Evolutionary conservation across 306 rosid species (phyloP).

Genomic region (Cicer cuneatum): DNA sequence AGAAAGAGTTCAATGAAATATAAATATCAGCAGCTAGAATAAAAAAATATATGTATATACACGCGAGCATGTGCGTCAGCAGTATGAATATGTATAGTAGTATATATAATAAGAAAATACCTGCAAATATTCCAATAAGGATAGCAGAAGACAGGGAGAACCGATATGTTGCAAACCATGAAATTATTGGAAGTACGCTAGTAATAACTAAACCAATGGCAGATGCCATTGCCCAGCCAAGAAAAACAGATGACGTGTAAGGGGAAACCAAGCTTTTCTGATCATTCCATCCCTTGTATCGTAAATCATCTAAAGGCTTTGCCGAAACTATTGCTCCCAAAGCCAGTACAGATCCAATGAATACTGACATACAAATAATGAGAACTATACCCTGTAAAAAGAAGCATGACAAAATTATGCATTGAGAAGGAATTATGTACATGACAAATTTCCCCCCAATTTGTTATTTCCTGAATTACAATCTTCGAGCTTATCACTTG

Average conservation of each 20-base stretch:
- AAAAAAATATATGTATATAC: neutral
- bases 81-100: neutral
- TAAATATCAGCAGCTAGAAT: slow-evolving; percentile 18
- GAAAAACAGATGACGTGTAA: slow-evolving; percentile 81
- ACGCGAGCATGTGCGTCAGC: neutral
- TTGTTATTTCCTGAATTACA: neutral
- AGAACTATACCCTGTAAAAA: slow-evolving; percentile 81
- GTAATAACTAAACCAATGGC: slow-evolving; percentile 83
- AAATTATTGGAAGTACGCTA: slow-evolving; percentile 86
- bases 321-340: slow-evolving; percentile 90
- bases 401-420: slow-evolving; percentile 41
- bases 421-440: slow-evolving; percentile 27
- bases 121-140: slow-evolving; percentile 81
- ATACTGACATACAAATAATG: slow-evolving; percentile 65
- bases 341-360: slow-evolving; percentile 82
- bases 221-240: slow-evolving; percentile 99
- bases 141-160: slow-evolving; percentile 90
- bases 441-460: slow-evolving; percentile 12
- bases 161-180: slow-evolving; percentile 97
- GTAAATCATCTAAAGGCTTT: slow-evolving; percentile 89
- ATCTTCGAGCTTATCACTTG: neutral
- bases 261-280: slow-evolving; percentile 77
- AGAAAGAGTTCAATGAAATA: slow-evolving; percentile 22
- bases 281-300: slow-evolving; percentile 86
- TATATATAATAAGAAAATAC: slow-evolving; percentile 50